Conservation (phyloP, 2,329 filamentous ascomycete genomes). For the Penicillium glabrum region DNA sequence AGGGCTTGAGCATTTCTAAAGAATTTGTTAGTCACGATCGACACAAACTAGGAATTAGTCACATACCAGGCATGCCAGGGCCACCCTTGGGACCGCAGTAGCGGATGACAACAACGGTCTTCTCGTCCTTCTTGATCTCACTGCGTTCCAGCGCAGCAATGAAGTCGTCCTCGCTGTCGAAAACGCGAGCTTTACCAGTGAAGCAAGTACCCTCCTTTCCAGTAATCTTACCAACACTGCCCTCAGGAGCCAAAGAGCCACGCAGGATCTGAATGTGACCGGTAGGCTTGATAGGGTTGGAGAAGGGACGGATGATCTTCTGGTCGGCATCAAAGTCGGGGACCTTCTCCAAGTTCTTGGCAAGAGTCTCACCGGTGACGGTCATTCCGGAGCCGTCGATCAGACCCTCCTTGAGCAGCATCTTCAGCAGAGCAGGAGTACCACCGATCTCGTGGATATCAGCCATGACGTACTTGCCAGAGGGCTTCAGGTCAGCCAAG, state of each 20-base stretch:
- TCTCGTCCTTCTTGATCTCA: conserved; percentile 72
- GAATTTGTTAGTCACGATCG: conserved; percentile 56
- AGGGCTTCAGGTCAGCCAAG: conserved; percentile 80
- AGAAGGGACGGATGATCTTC: conserved; percentile 67
- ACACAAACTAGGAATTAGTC: neutral
- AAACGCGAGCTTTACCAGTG: conserved; percentile 68
- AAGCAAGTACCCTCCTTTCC: conserved; percentile 71
- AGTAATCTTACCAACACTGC: conserved; percentile 73
- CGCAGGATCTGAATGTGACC: conserved; percentile 73
- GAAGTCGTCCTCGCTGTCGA: conserved; percentile 69
- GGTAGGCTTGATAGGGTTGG: conserved; percentile 67
- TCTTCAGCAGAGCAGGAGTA: conserved; percentile 58
- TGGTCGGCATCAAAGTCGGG: conserved; percentile 67
- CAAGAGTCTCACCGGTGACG: conserved; percentile 59
- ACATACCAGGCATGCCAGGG: conserved; percentile 62
- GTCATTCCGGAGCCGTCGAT: conserved; percentile 62
- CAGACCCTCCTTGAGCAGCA: conserved; percentile 58
- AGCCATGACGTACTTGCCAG: conserved; percentile 63
- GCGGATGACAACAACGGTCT: conserved; percentile 73
- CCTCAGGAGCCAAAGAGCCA: conserved; percentile 67
- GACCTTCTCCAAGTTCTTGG: conserved; percentile 58
- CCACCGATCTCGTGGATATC: conserved; percentile 59
- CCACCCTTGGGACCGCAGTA: conserved; percentile 74
- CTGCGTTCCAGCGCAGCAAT: conserved; percentile 65
- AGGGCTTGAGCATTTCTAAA: conserved; percentile 69